A percentile compares a stretch with the other conserved stretches of the same genome.
Conservation (phyloP, 768 basidiomycete species). For the Porphyrellus cyaneotinctus region DNA sequence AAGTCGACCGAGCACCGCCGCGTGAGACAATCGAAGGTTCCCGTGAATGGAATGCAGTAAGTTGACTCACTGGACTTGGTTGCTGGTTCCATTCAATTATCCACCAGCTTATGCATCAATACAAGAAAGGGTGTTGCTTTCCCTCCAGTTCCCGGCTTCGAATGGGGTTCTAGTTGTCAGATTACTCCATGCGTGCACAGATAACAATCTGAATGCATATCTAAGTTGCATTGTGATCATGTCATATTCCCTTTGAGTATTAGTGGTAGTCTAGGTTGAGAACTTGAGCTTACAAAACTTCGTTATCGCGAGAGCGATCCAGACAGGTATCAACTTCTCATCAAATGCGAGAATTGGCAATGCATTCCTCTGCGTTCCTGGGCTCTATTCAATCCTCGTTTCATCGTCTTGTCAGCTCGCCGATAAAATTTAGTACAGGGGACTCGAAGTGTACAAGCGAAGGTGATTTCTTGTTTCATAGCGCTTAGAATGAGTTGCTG, state of each 20-base stretch:
- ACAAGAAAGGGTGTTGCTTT: not conserved
- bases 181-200: not conserved
- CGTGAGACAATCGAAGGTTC: no score
- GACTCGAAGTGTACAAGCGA: not conserved
- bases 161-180: not conserved
- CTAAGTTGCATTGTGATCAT: not conserved
- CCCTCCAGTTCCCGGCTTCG: not conserved
- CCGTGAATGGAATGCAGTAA: no score
- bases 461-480: slow-evolving; percentile 4
- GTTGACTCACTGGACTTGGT: no score
- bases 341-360: slow-evolving; percentile 18
- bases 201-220: not conserved
- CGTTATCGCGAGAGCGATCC: not conserved
- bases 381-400: not conserved
- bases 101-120: not conserved
- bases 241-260: not conserved
- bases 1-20: no score
- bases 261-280: not conserved
- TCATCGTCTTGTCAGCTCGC: not conserved
- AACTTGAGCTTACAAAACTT: not conserved
- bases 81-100: no score
- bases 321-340: not conserved
- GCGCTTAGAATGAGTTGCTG: not conserved
- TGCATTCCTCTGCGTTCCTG: not conserved
- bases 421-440: not conserved